These are phyloP conservation scores for Nannizziopsis barbatae DNA, from an alignment of 2,329 filamentous ascomycete species.

Conservation along the genomic window DNA sequence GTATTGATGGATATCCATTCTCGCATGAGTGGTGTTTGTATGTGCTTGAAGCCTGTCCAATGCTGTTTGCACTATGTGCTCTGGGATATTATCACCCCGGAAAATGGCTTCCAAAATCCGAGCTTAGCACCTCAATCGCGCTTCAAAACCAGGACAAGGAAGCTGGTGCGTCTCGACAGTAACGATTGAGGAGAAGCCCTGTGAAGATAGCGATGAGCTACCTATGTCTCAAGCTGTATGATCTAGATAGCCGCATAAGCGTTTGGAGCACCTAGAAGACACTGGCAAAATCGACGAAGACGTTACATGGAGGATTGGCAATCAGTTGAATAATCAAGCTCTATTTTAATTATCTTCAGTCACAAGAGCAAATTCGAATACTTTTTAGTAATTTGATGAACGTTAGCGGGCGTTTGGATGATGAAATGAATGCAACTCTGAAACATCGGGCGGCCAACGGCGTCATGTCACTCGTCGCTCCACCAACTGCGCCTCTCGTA, in stretches of 20 bases:
- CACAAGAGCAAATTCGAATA: too few relatives aligned
- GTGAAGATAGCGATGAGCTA: not conserved
- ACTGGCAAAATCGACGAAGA: too few relatives aligned
- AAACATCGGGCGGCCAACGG: too few relatives aligned
- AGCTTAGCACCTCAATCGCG: not conserved
- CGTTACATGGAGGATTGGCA: too few relatives aligned
- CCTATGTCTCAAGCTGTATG: too few relatives aligned
- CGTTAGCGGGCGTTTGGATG: too few relatives aligned
- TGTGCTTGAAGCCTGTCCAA: slow-evolving; percentile 41
- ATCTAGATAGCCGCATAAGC: too few relatives aligned
- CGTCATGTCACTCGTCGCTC: not conserved
- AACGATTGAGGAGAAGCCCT: not conserved
- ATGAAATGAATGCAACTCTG: too few relatives aligned
- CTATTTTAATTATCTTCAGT: too few relatives aligned
- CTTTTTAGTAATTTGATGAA: too few relatives aligned
- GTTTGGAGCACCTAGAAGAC: too few relatives aligned
- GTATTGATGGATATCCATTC: slow-evolving; percentile 42
- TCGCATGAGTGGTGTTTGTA: slow-evolving; percentile 45
- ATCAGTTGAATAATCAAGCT: too few relatives aligned
- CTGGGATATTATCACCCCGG: slow-evolving; percentile 14
- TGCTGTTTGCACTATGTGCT: slow-evolving; percentile 19
- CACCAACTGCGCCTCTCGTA: not conserved
- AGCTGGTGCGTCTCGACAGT: not conserved
- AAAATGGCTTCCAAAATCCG: slow-evolving; percentile 15
- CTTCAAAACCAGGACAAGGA: slow-evolving; percentile 2